Evolutionary conservation across 441 rosid genomes (phyloP).

Genomic region (Pelargonium australe): DNA sequence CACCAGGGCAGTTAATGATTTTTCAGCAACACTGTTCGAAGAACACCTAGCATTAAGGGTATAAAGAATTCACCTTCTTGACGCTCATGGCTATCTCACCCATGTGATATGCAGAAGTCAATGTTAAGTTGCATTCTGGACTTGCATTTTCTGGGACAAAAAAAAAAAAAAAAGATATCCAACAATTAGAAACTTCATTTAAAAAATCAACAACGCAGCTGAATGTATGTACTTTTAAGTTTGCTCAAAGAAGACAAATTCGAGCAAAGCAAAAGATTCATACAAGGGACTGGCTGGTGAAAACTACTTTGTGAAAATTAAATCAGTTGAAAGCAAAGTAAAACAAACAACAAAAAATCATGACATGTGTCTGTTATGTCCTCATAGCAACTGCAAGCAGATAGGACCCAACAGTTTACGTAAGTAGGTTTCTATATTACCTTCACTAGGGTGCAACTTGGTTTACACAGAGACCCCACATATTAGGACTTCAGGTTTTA

Average conservation of each 20-base stretch:
- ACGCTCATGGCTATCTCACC: slow-evolving; percentile 96
- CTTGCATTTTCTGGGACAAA: slow-evolving; percentile 62
- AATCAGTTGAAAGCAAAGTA: too few relatives aligned
- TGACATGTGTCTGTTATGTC: too few relatives aligned
- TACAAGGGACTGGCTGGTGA: background rate
- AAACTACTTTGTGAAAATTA: too few relatives aligned
- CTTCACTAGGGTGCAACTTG: too few relatives aligned
- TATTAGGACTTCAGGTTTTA: too few relatives aligned
- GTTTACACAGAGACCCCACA: too few relatives aligned
- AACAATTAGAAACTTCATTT: slow-evolving; percentile 6
- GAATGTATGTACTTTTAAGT: background rate
- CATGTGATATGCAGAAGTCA: slow-evolving; percentile 74
- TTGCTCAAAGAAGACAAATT: background rate
- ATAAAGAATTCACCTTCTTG: slow-evolving; percentile 52
- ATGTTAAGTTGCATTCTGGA: slow-evolving; percentile 83
- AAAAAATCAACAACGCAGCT: background rate
- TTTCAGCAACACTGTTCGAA: background rate
- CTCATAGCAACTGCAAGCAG: too few relatives aligned
- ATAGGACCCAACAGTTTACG: too few relatives aligned
- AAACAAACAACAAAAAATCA: too few relatives aligned
- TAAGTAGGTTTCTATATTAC: too few relatives aligned
- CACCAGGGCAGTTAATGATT: background rate
- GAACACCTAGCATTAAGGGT: background rate
- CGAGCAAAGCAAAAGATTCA: background rate
- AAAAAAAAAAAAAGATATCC: slow-evolving; percentile 10